These are phyloP conservation scores for Sporormia fimetaria DNA, from an alignment of 495 filamentous ascomycete species.

Conservation along the genomic window DNA sequence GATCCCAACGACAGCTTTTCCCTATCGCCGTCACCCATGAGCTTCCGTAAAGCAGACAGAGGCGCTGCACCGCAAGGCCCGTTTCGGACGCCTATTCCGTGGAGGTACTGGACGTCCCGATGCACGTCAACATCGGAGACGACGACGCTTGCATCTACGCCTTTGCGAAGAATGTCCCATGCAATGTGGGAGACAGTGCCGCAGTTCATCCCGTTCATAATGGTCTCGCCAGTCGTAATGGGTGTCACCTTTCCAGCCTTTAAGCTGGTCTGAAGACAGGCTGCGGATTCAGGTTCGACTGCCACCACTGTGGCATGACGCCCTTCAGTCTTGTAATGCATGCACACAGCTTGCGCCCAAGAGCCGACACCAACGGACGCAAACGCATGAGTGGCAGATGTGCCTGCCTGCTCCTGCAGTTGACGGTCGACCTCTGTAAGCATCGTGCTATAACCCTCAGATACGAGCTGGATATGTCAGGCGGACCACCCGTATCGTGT, in stretches of 20 bases:
- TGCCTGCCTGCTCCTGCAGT: conserved; percentile 26
- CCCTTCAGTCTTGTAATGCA: conserved; percentile 43
- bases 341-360: conserved; percentile 48
- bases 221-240: conserved; percentile 42
- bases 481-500: conserved; percentile 51
- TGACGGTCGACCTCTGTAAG: conserved; percentile 51
- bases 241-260: conserved; percentile 34
- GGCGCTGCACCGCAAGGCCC: conserved; percentile 57
- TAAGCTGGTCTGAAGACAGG: conserved; percentile 46
- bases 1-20: conserved; percentile 29
- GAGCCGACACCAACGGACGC: conserved; percentile 56
- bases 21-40: conserved; percentile 30
- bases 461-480: too few relatives aligned
- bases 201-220: conserved; percentile 61
- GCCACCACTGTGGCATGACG: conserved; percentile 36
- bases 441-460: conserved; percentile 63
- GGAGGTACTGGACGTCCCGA: conserved; percentile 40
- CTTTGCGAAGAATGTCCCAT: conserved; percentile 45
- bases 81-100: conserved; percentile 35
- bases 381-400: conserved; percentile 36
- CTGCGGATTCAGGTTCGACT: conserved; percentile 54
- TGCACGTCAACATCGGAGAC: conserved; percentile 49
- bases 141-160: conserved; percentile 47
- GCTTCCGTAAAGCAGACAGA: conserved; percentile 44
- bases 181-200: conserved; percentile 52